Base-by-base conservation (phyloP, 345 rosid species). In the Trapa bicornis region DNA sequence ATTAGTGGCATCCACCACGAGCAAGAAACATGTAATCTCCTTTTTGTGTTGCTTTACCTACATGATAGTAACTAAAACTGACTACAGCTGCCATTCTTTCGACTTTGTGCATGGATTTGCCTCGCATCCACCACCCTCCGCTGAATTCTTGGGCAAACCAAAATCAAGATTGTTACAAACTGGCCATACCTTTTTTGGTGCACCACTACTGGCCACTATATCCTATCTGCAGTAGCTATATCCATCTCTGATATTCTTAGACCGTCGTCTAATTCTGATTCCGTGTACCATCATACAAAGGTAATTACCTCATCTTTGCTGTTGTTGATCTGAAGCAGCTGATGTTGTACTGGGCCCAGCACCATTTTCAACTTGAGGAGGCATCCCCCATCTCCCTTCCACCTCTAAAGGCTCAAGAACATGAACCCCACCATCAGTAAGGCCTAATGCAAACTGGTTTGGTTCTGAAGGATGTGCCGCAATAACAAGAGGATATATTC, bases 331-430 rank as follows among this genome's bases (percentile, higher is more conserved):
- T 47, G 84, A 77, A 70, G 63, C 76, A 22, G 82, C 83, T 10
- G 96, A 62, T 47, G 82, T 9, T 1, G 77, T 61, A 73, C 88
- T 79, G 35, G 86, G 84, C 52, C 86, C 89, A 60, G 86, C 85
- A 66, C 91, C 91, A 37, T 88, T 83, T 75, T 91, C 93, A 50
- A 68, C 75, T 1, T 91, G 89, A 71, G 97, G 91, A 50, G 89
- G 70, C 61, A 83, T 83, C 47, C 97, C 97, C 96, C 97, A 91
- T 78, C 80, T 84, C 6, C 92, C 90, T 77, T 89, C 89, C 3
- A 86, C 66, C 74, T 91, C 90, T 56, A 68, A 70, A 63, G 97
- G 97, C 73, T 88, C 97, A 5, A 87, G 75, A n/a, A 91, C 79
- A 65, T 76, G 76, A n/a, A 91, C 86, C 36, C 84, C 85, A 5